These are phyloP conservation scores for Neopestalotiopsis clavispora DNA, from an alignment of 2,329 filamentous ascomycete species.

Conservation along the genomic window DNA sequence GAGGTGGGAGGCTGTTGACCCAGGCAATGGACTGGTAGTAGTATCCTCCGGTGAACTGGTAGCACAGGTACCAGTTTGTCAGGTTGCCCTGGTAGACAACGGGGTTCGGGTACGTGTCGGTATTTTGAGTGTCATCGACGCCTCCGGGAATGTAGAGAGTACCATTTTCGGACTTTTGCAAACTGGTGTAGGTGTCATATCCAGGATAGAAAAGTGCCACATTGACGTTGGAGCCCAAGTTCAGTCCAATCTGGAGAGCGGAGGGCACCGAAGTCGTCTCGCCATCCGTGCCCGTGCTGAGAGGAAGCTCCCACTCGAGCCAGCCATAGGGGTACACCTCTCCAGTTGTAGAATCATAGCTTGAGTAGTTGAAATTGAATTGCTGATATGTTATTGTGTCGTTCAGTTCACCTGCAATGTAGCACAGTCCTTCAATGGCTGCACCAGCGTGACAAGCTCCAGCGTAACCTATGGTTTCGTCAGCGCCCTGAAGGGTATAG, in stretches of 20 bases:
- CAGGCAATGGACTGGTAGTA: conserved; percentile 32
- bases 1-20: conserved; percentile 26
- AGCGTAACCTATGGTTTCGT: conserved; percentile 25
- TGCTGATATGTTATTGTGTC: conserved; percentile 18
- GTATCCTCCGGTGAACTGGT: conserved; percentile 29
- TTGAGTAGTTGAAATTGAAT: conserved; percentile 31
- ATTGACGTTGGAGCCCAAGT: conserved; percentile 29
- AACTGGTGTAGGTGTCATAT: conserved; percentile 19
- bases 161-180: conserved; percentile 24
- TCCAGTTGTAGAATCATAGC: conserved; percentile 24
- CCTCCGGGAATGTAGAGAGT: conserved; percentile 26
- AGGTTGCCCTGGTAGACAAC: conserved; percentile 21
- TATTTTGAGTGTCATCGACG: conserved; percentile 28
- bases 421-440: conserved; percentile 30
- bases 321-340: conserved; percentile 24
- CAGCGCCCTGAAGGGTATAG: not conserved
- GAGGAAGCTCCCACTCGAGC: conserved; percentile 25
- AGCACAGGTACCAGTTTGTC: conserved; percentile 31
- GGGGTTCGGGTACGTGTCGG: conserved; percentile 20
- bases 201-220: conserved; percentile 25
- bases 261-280: conserved; percentile 16
- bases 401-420: conserved; percentile 21
- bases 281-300: conserved; percentile 18
- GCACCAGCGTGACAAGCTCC: conserved; percentile 29
- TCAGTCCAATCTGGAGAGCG: conserved; percentile 21